Evolutionary conservation across 2,329 filamentous ascomycete genomes (phyloP), one percentile per base, ranked within the genome.

Genomic region (Fusarium albidum): DNA sequence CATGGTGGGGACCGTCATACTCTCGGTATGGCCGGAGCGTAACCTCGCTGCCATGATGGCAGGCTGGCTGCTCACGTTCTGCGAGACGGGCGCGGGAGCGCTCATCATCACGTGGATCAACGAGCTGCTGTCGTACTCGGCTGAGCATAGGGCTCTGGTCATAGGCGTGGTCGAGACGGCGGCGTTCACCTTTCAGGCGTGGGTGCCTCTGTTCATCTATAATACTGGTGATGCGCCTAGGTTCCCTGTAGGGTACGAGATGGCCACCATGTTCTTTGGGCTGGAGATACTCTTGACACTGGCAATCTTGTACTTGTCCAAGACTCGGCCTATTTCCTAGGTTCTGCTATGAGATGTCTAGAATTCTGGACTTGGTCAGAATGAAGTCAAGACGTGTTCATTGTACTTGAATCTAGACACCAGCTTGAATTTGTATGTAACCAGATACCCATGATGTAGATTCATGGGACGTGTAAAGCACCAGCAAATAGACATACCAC

Each of bases 81-180:
- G 64, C 18, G 70, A 73, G 49, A 72, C 68, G 0, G 73, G 72
- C 1, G 70, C 69, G 5, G 71, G 71, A 2, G 69, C 69, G 1
- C 59, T 72, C 9, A 66, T 76, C 17, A 76, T 78, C 65, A 74
- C 75, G 5, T 81, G 77, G 78, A 74, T 79, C 10, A 80, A 80
- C 54, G 77, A 80, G 52, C 72, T 78, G 5, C 75, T 76, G 15
- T 71, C 71, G 2, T 68, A 69, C 14, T 79, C 79, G 14, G 76
- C 77, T 2, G 79, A 82, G 65, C 77, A 80, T 14, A 72, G 79
- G 0, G 76, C 79, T 3, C 61, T 82, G 5, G 77, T 81, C 5
- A 74, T 82, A 3, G 79, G 78, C 0, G 73, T 80, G 12, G 79
- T 82, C 65, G 78, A 80, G 59, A 74, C 75, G 1, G 66, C 71